These are phyloP conservation scores for Inosperma sp. DNA, from an alignment of 768 basidiomycete genomes.

Conservation along the genomic window DNA sequence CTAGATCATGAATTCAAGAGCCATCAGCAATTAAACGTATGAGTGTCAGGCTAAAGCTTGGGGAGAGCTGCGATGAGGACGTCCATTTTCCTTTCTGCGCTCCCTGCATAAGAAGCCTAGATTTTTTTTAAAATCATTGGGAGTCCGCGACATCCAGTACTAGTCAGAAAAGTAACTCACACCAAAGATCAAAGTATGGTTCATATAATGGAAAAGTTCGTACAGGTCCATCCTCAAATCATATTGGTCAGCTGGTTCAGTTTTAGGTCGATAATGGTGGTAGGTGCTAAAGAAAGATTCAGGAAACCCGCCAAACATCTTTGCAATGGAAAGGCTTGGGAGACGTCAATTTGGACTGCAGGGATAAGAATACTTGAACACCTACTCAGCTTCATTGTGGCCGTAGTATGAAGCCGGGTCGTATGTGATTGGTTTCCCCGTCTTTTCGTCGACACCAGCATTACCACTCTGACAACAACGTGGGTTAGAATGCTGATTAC, in stretches of 20 bases:
- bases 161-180: conserved; percentile 38
- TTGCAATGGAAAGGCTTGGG: conserved; percentile 65
- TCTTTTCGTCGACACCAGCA: conserved; percentile 51
- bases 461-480: conserved; percentile 58
- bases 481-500: background rate
- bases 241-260: conserved; percentile 63
- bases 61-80: conserved; percentile 14
- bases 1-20: background rate
- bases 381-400: conserved; percentile 79
- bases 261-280: conserved; percentile 56
- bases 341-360: background rate
- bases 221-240: conserved; percentile 63
- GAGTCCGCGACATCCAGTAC: no score
- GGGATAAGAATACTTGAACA: background rate
- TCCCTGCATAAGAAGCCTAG: conserved; percentile 50
- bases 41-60: conserved; percentile 1
- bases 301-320: conserved; percentile 77
- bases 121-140: conserved; percentile 3
- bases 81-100: conserved; percentile 46
- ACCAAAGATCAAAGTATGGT: conserved; percentile 76
- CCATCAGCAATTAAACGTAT: background rate
- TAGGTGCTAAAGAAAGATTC: conserved; percentile 59
- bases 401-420: conserved; percentile 79
- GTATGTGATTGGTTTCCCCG: conserved; percentile 62
- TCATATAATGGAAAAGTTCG: conserved; percentile 76